These are phyloP conservation scores for Farysia itapuensis DNA, from an alignment of 1,284 basidiomycete species.

Conservation along the genomic window DNA sequence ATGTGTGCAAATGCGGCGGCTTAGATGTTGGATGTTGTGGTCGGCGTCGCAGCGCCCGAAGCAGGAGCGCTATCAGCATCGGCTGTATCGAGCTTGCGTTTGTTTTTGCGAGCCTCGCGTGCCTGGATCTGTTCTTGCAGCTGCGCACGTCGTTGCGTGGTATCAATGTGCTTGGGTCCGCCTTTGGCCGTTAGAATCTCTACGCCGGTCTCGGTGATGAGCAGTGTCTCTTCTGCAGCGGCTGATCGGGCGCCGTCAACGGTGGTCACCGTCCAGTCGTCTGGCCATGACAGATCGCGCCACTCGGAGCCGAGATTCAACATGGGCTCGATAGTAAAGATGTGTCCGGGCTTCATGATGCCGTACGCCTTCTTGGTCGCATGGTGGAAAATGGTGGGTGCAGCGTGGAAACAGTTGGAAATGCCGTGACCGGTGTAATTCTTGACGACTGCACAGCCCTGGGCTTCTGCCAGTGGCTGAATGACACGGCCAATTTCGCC, in stretches of 20 bases:
- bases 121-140: slow-evolving; percentile 23
- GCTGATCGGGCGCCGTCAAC: slow-evolving; percentile 53
- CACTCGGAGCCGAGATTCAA: slow-evolving; percentile 50
- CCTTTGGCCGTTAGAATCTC: slow-evolving; percentile 57
- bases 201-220: slow-evolving; percentile 57
- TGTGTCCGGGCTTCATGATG: slow-evolving; percentile 56
- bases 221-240: slow-evolving; percentile 56
- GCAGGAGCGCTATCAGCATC: slow-evolving; percentile 7
- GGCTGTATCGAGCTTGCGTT: slow-evolving; percentile 18
- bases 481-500: slow-evolving; percentile 76
- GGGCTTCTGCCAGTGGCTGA: slow-evolving; percentile 62
- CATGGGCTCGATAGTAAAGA: slow-evolving; percentile 59
- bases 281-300: slow-evolving; percentile 56
- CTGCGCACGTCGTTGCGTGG: slow-evolving; percentile 42
- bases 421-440: slow-evolving; percentile 86
- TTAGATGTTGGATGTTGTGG: no score
- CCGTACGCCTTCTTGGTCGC: slow-evolving; percentile 57
- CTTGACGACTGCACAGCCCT: slow-evolving; percentile 69
- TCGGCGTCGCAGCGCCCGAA: slow-evolving; percentile 24
- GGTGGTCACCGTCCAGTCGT: slow-evolving; percentile 58
- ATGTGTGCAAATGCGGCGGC: no score
- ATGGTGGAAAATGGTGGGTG: slow-evolving; percentile 80
- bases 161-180: slow-evolving; percentile 48
- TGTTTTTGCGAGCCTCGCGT: slow-evolving; percentile 30
- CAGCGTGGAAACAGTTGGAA: slow-evolving; percentile 76